Evolutionary conservation across 2,329 filamentous ascomycete species (phyloP).

Genomic region (Dryadomyces quercivorus): DNA sequence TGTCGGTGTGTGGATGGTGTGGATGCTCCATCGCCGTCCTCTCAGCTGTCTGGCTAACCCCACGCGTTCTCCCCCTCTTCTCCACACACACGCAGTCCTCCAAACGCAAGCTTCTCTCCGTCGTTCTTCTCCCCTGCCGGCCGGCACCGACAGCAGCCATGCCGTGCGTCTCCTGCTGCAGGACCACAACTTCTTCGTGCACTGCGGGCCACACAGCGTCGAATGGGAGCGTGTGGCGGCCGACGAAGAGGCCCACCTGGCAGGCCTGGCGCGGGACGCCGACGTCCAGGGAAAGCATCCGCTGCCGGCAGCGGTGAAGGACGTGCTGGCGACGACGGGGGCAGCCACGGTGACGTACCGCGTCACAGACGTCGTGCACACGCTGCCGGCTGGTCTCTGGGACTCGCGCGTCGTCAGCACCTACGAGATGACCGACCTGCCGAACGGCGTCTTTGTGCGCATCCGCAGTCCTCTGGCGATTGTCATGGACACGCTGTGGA

Average conservation of each 20-base stretch:
- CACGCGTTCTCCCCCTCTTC: too few species aligned
- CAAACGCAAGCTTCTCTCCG: slow-evolving; percentile 28
- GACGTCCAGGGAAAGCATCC: slow-evolving; percentile 10
- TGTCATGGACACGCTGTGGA: slow-evolving; percentile 41
- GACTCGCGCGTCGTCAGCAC: slow-evolving; percentile 39
- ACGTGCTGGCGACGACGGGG: neutral
- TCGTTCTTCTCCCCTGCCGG: slow-evolving; percentile 31
- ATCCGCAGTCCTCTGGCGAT: slow-evolving; percentile 37
- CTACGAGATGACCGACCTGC: slow-evolving; percentile 39
- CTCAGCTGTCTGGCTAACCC: neutral
- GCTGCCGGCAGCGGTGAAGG: slow-evolving; percentile 10
- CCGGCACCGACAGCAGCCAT: slow-evolving; percentile 20
- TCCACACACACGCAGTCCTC: slow-evolving; percentile 20
- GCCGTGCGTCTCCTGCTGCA: slow-evolving; percentile 37
- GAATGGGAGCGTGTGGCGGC: slow-evolving; percentile 25
- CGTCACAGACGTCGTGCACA: slow-evolving; percentile 37
- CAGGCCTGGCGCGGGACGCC: slow-evolving; percentile 17
- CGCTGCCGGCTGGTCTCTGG: slow-evolving; percentile 42
- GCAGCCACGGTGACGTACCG: slow-evolving; percentile 23
- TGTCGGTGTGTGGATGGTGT: too few species aligned
- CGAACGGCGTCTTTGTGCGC: slow-evolving; percentile 37
- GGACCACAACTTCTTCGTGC: slow-evolving; percentile 38
- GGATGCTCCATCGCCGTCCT: neutral
- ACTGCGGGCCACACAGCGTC: slow-evolving; percentile 38
- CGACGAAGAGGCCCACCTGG: slow-evolving; percentile 16